These are phyloP conservation scores for Fraxinus greggii DNA, from an alignment of 305 asterid species.

Conservation along the genomic window DNA sequence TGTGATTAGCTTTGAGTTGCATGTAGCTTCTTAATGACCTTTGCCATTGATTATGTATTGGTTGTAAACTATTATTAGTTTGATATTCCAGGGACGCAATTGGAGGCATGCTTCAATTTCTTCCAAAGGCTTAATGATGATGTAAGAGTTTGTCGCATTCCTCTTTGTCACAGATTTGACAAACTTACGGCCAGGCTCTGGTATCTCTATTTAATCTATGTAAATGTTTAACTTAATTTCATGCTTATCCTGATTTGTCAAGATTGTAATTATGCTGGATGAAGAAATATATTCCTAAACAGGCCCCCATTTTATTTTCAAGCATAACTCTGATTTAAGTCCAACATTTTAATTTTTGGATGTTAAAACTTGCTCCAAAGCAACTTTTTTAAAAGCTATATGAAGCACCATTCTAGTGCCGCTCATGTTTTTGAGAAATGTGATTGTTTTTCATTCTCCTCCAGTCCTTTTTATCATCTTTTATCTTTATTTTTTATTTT, in stretches of 20 bases:
- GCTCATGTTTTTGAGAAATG: not conserved
- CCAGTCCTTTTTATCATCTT: not conserved
- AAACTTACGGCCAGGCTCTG: slow-evolving; percentile 32
- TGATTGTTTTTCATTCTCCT: not conserved
- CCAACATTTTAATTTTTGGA: not conserved
- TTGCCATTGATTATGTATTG: not conserved
- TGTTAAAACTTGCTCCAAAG: not conserved
- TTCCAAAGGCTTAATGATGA: slow-evolving; percentile 33
- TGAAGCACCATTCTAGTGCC: not conserved
- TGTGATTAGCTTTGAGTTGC: not conserved
- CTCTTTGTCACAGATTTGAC: slow-evolving; percentile 26
- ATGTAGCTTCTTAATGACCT: not conserved
- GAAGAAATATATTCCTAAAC: not conserved
- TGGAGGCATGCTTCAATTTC: slow-evolving; percentile 40
- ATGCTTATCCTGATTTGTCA: slow-evolving; percentile 10
- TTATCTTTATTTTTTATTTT: not conserved
- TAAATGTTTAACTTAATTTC: not conserved
- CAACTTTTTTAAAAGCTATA: too few species aligned
- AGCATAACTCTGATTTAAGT: not conserved
- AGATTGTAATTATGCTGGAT: slow-evolving; percentile 1
- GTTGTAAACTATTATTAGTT: not conserved
- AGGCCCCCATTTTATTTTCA: not conserved
- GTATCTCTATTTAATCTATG: slow-evolving; percentile 18
- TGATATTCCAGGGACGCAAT: slow-evolving; percentile 37
- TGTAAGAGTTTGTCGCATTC: slow-evolving; percentile 25